Percentiles rank a stretch among this genome's conserved stretches.
Conservation (phyloP, 306 rosid species). For the Quercus parvula region DNA sequence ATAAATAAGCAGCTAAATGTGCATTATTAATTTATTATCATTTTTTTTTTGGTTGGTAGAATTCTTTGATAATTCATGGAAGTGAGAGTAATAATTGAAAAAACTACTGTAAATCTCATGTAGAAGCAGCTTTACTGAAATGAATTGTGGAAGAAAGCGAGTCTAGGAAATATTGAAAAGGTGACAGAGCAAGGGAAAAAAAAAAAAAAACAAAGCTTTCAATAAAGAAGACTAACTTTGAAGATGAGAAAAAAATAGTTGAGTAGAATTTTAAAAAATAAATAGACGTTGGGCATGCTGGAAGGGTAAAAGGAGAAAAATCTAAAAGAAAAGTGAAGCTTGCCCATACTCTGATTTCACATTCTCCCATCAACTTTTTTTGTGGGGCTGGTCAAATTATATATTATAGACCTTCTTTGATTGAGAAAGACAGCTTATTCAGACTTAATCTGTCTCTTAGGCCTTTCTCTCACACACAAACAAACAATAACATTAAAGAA, state of each 20-base stretch:
- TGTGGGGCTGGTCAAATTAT: slow-evolving; percentile 49
- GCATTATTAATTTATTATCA: background rate
- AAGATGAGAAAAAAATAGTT: slow-evolving; percentile 14
- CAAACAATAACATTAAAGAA: background rate
- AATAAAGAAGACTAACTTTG: slow-evolving; percentile 42
- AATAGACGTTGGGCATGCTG: background rate
- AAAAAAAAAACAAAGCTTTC: slow-evolving; percentile 9
- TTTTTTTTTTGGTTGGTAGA: background rate
- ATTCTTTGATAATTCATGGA: slow-evolving; percentile 31
- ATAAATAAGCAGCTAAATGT: background rate
- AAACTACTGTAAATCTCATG: slow-evolving; percentile 20
- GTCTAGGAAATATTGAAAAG: slow-evolving; percentile 29
- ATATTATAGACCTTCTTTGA: slow-evolving; percentile 14
- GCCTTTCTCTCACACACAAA: background rate
- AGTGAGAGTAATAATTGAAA: slow-evolving; percentile 28
- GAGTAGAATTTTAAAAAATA: background rate
- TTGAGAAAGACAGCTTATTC: slow-evolving; percentile 31
- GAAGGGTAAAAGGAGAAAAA: slow-evolving; percentile 14
- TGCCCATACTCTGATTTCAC: slow-evolving; percentile 62
- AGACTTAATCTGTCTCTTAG: background rate
- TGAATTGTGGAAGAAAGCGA: slow-evolving; percentile 37
- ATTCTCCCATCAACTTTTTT: slow-evolving; percentile 58
- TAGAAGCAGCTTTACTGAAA: slow-evolving; percentile 37
- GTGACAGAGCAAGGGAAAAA: slow-evolving; percentile 17
- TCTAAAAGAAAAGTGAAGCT: slow-evolving; percentile 34